These are phyloP conservation scores for Setomelanomma holmii DNA, from an alignment of 2,329 filamentous ascomycete genomes.

Conservation along the genomic window DNA sequence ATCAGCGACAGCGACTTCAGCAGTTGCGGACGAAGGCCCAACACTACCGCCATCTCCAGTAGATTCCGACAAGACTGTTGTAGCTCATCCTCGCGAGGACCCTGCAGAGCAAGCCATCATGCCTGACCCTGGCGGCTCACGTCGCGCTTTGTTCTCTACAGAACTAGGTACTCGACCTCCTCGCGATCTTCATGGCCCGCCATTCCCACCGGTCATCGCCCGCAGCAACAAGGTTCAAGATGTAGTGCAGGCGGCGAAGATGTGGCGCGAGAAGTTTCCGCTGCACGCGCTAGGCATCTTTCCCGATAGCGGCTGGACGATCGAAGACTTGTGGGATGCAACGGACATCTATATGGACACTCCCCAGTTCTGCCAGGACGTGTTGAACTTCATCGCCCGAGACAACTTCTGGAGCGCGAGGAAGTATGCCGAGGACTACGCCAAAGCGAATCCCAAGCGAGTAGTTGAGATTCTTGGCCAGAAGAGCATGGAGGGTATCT, in stretches of 20 bases:
- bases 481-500: constrained; percentile 18
- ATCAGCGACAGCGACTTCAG: constrained; percentile 2
- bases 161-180: constrained; percentile 25
- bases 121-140: not conserved
- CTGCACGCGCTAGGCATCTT: constrained; percentile 36
- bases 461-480: constrained; percentile 19
- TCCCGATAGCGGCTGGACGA: constrained; percentile 29
- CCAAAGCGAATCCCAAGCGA: constrained; percentile 25
- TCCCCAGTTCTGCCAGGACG: constrained; percentile 32
- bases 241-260: constrained; percentile 27
- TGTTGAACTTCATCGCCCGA: constrained; percentile 34
- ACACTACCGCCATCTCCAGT: constrained; percentile 2
- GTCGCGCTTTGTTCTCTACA: constrained; percentile 40
- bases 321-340: constrained; percentile 45
- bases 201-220: constrained; percentile 30
- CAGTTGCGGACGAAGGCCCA: constrained; percentile 1
- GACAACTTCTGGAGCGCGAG: constrained; percentile 29
- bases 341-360: constrained; percentile 43
- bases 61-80: constrained; percentile 15
- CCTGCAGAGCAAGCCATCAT: not conserved
- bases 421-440: constrained; percentile 33
- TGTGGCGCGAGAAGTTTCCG: constrained; percentile 32
- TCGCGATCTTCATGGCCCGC: constrained; percentile 19
- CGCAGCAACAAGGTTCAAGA: constrained; percentile 24
- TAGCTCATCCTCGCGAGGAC: constrained; percentile 1